Conservation (phyloP, 257 asterid genomes). For the Thymus mandschuricus region DNA sequence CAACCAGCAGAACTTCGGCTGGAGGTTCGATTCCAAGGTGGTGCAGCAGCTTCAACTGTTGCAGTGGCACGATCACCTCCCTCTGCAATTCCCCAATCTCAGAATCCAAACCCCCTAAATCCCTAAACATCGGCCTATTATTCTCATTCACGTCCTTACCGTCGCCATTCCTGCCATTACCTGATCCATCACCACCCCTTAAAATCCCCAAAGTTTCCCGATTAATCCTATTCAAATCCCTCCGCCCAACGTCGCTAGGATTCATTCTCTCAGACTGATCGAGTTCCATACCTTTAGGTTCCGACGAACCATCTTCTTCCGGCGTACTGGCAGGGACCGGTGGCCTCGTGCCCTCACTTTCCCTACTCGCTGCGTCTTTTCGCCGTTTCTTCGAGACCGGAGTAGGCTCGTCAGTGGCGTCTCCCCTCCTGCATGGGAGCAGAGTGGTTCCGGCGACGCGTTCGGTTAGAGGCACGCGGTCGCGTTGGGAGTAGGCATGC, state of each 20-base stretch:
- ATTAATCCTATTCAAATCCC: no score
- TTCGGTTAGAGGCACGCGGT: no score
- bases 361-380: neutral
- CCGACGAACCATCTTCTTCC: no score
- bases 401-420: neutral
- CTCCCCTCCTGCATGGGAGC: no score
- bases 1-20: slow-evolving; percentile 74
- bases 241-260: no score
- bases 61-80: slow-evolving; percentile 74
- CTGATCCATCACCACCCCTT: no score
- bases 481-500: neutral
- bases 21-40: slow-evolving; percentile 69
- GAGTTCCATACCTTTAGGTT: neutral
- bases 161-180: neutral
- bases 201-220: no score
- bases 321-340: neutral
- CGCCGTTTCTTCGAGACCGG: neutral
- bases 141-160: no score
- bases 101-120: slow-evolving; percentile 47
- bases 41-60: slow-evolving; percentile 55
- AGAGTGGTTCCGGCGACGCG: no score
- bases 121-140: neutral
- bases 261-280: no score
- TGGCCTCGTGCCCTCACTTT: neutral
- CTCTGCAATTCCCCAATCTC: slow-evolving; percentile 47